Evolutionary conservation across 164 flowering plant genomes (phyloP), one percentile per base, ranked within the genome.

Genomic region (Liquidambar formosana): DNA sequence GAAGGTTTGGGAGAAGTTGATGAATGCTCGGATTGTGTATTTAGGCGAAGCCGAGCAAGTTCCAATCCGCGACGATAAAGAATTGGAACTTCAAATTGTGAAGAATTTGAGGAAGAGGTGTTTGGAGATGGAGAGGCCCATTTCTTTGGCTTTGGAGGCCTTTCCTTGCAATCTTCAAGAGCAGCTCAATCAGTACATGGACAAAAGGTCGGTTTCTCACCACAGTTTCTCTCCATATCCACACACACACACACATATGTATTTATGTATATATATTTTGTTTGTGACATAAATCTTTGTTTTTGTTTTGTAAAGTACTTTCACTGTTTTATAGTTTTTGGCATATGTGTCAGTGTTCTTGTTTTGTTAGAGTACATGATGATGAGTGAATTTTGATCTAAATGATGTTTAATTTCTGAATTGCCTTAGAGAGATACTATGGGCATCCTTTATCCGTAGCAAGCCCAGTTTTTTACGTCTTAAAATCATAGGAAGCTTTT

Each of bases 21-120:
- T 89, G 94, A 84, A 79, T 66, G 92, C 91, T 27, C 70, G 94
- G 74, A 59, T 95, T 67, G 91, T 95, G 65, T 95, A 91, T 77
- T 75, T 95, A 57, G 99, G 99, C 14, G 99, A 95, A 75, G 97
- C 99, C 0, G 99, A 95, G 84, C 97, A 87, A 61, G 99, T 95
- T 25, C 99, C 99, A 15, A 82, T 70, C 12, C 77, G 76, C 0
- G 99, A 91, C 66, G 99, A 95, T 74, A 87, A 82, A 78, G 97
- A 84, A 14, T 67, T 95, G 79, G 99, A 95, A 83, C 85, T 95
- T 45, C 92, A 89, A 70, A 95, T 95, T 65, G 86, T 92, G 56
- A 88, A 77, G 78, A 87, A 61, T 63, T 76, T 95, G 82, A 78
- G 72, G 77, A 86, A 75, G 62, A 80, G 83, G 63, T 92, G 97